Conservation (phyloP, 1,284 basidiomycete genomes). For the Anthracocystis panici-leucophaei region DNA sequence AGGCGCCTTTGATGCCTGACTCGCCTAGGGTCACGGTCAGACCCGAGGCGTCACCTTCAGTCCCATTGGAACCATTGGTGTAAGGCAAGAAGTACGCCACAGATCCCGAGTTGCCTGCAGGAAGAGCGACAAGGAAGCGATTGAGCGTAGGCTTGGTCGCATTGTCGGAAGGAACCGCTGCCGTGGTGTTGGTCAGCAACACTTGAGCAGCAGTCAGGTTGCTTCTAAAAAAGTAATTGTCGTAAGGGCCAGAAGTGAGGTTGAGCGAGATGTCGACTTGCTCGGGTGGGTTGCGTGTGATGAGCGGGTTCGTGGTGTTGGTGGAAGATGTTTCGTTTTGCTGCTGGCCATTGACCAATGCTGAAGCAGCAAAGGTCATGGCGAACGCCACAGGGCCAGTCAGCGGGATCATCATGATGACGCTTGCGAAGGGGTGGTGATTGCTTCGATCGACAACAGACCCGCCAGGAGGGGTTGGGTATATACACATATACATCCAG, state of each 20-base stretch:
- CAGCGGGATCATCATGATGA: constrained; percentile 55
- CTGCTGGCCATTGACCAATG: constrained; percentile 19
- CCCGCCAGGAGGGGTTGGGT: not conserved
- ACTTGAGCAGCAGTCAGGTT: constrained; percentile 71
- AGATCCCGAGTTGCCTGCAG: constrained; percentile 70
- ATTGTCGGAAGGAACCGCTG: constrained; percentile 37
- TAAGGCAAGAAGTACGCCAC: constrained; percentile 39
- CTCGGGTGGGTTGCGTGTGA: constrained; percentile 32
- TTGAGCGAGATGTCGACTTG: constrained; percentile 33
- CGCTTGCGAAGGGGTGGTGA: not conserved
- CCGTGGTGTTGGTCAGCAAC: constrained; percentile 69
- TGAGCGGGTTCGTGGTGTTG: constrained; percentile 23
- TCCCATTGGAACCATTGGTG: constrained; percentile 11
- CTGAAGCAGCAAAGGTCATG: constrained; percentile 7
- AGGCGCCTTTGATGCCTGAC: constrained; percentile 56
- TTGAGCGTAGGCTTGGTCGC: constrained; percentile 48
- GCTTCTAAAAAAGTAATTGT: constrained; percentile 72
- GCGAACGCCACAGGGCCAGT: constrained; percentile 10
- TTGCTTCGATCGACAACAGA: not conserved
- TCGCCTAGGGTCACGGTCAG: constrained; percentile 67
- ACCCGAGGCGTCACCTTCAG: constrained; percentile 1
- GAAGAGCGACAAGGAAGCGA: constrained; percentile 72
- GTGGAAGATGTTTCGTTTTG: not conserved
- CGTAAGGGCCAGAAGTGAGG: constrained; percentile 60
- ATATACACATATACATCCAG: constrained; percentile 1